A percentile compares a stretch with the other conserved stretches of the same genome.
These are phyloP conservation scores for Bipolaris bicolor DNA, from an alignment of 2,329 filamentous ascomycete genomes.

Conservation along the genomic window DNA sequence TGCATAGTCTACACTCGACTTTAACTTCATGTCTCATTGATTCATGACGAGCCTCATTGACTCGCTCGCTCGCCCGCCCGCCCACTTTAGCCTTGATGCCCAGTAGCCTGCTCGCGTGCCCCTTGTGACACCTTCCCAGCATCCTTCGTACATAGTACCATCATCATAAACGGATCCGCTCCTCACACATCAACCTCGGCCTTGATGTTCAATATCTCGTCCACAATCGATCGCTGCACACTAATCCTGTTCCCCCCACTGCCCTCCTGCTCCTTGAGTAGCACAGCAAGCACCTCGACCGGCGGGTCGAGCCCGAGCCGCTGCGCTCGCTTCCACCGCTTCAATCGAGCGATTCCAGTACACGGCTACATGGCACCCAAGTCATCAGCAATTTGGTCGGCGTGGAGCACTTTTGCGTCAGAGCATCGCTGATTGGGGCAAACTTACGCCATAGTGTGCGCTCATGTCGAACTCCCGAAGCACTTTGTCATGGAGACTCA, in stretches of 20 bases:
- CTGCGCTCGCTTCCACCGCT: conserved; percentile 87
- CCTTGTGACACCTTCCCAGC: neutral
- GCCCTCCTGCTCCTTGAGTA: conserved; percentile 71
- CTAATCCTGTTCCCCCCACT: conserved; percentile 56
- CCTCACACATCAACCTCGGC: conserved; percentile 46
- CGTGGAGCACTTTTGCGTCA: conserved; percentile 31
- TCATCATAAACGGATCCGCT: neutral
- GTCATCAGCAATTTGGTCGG: conserved; percentile 17
- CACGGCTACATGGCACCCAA: conserved; percentile 69
- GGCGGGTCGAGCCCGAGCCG: conserved; percentile 84
- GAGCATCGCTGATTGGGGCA: neutral
- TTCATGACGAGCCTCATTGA: neutral
- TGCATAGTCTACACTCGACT: no score
- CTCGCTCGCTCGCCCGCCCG: no score
- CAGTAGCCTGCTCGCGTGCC: conserved; percentile 5
- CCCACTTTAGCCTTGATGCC: neutral
- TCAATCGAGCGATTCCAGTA: conserved; percentile 79
- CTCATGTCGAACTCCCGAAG: conserved; percentile 91
- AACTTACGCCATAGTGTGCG: conserved; percentile 83
- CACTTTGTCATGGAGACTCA: conserved; percentile 81
- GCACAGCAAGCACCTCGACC: conserved; percentile 84
- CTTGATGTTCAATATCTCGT: conserved; percentile 64
- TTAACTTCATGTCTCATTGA: neutral
- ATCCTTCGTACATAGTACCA: neutral
- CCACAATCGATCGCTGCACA: conserved; percentile 74